Evolutionary conservation across 306 rosid species (phyloP), one percentile per base, ranked within the genome.

Genomic region (Cucurbita pepo): DNA sequence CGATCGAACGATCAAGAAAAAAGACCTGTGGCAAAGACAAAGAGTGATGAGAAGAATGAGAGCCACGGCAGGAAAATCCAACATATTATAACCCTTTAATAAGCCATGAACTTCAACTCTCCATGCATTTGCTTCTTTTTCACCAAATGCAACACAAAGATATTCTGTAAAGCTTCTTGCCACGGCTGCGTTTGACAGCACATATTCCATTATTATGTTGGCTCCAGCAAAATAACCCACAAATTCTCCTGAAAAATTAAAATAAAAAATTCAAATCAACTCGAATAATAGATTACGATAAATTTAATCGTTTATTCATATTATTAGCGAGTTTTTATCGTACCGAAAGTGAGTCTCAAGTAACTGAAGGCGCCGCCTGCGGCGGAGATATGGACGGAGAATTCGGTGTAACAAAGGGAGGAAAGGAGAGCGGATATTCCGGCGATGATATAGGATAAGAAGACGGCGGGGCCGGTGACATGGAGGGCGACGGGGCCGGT

Each of bases 351-450:
- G 62, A 90, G 62, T 80, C 98, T 84, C 57, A 93, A 79, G 66
- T 93, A 93, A 74, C 98, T 90, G 81, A 93, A 93, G 73, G 98
- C 98, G 63, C 97, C 98, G 21, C 98, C 98, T 11, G 98, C 98
- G 43, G 88, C 98, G 0, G 98, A 93, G 51, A 93, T 85, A 77
- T 93, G 96, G 72, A 93, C 96, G 6, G 98, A 84, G 76, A 93
- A 93, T 66, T 93, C 98, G 54, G 97, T 84, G 82, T 93, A 93
- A 75, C 98, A 93, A 71, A 90, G 50, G 72, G 98, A 90, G 60
- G 97, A 93, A 8, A 93, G 91, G 65, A 93, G 94, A 16, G 98
- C 97, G 15, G 96, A 86, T 59, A 93, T 81, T 37, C 96, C 98
- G 0, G 98, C 98, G 34, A 93, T 76, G 84, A 89, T 85, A 60